Evolutionary conservation across 176 grass and related monocot genomes (phyloP).

Genomic region (Dendrocalamus sinicus): DNA sequence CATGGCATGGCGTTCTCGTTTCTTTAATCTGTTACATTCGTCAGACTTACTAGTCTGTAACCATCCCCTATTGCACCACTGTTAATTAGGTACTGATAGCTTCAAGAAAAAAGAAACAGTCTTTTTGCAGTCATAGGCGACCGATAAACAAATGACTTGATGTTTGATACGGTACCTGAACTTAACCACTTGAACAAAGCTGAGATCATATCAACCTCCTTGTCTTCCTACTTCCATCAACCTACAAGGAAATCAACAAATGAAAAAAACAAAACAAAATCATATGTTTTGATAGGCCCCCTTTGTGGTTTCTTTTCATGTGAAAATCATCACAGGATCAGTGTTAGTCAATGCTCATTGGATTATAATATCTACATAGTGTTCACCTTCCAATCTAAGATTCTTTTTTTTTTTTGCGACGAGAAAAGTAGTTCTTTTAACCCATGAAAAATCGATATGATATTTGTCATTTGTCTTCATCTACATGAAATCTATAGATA

Average conservation of each 20-base stretch:
- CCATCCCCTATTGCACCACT: background rate
- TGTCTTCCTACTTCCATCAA: background rate
- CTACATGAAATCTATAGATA: background rate
- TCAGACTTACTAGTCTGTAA: background rate
- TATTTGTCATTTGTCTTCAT: background rate
- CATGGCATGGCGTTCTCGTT: background rate
- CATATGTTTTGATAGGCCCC: no score
- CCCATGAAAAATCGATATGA: background rate
- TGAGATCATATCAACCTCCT: background rate
- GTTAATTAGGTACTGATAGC: background rate
- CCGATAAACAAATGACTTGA: background rate
- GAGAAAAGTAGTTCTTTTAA: no score
- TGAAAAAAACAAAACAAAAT: no score
- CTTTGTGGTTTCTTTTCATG: background rate
- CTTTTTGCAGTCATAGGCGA: background rate
- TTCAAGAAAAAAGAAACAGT: slow-evolving; percentile 1
- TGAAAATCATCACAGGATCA: background rate
- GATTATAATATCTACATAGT: background rate
- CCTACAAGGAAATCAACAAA: background rate
- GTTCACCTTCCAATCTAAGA: background rate
- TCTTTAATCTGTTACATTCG: background rate
- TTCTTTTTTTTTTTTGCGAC: no score
- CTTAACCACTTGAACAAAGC: background rate
- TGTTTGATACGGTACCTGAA: background rate
- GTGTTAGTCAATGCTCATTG: background rate